Evolutionary conservation across 495 filamentous ascomycete genomes (phyloP), one percentile per base, ranked within the genome.

Genomic region (Lophiostoma macrostomum): DNA sequence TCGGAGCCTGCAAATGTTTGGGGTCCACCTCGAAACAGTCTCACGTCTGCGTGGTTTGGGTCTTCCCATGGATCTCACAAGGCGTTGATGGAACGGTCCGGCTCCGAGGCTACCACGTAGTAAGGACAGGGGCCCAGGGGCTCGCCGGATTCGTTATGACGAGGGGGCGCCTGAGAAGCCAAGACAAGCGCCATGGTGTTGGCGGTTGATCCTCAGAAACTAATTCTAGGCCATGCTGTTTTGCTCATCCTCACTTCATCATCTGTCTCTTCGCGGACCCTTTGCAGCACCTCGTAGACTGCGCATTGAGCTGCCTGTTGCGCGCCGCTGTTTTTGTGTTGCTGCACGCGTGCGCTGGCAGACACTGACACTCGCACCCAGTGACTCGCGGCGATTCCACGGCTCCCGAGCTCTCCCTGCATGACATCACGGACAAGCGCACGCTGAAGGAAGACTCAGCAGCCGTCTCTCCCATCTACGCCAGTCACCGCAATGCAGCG

Each of bases 401-500:
- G 39, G 39, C 12, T 42, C 1, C 16, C 41, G 22, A 41, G 27
- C 34, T 40, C 13, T 13, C 31, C 11, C 4, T 47, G 28, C 14
- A 49, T 53, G 50, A 53, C 50, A 53, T 53, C 50, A 53, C 50
- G 8, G 6, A 10, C 36, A 30, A 23, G 25, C 45, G 24, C 27
- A 37, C 32, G 25, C 24, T 16, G 23, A 53, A 39, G 16, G 8
- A n/a, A n/a, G n/a, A n/a, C n/a, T 37, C 13, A 13, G 10, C 24
- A 7, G 3, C 6, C 19, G 12, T 19, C 24, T 20, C 35, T 4
- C 10, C 23, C 23, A 27, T 7, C 28, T 7, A 12, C 16, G 8
- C n/a, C 51, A 23, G 4, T 14, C 45, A 19, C 45, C n/a, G 48
- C 39, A 24, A 58, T 60, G 57, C 51, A 45, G 50, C 57, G 22